Base-by-base conservation (phyloP, 495 filamentous ascomycete genomes). In the Annulohypoxylon bovei region DNA sequence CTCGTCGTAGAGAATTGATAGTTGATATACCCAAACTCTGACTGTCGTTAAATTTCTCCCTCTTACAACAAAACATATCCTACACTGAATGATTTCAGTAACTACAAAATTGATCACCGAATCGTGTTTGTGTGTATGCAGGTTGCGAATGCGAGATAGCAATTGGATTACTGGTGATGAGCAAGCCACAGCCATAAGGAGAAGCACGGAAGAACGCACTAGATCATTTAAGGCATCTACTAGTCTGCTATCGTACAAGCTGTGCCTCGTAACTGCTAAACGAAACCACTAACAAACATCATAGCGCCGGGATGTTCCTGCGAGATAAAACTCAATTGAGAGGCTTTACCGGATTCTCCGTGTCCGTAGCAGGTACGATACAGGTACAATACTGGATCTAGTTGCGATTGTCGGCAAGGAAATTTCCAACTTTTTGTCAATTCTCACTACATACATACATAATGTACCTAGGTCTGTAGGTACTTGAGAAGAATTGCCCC, bases 401-500 rank as follows among this genome's bases (percentile, higher is more conserved):
- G 40, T 50, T 25, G 32, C 50, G 63, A 66, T 66, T 66, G n/a
- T 28, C 65, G 37, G 53, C 53, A 56, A 16, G 32, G 54, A 61
- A 60, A 64, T 67, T 72, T 72, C 69, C 69, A 73, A 77, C 70
- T 75, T 68, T 75, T 71, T 64, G 44, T 59, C 61, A 35, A 69
- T 55, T 58, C 67, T 73, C 58, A 63, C 71, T 54, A 20, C 16
- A 7, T 42, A 42, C 8, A 16, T 42, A 42, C 39, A 35, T 35
- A 12, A 35, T 35, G 33, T 35, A 35, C 8, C 4, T 42, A 18
- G n/a, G n/a, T n/a, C 37, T 40, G 37, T 37, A 16, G 14, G 6
- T 18, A 57, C 32, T 53, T 49, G 42, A 20, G 16, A 44, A 12
- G 46, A 53, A 58, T 52, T 28, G 28, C 27, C 67, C 67, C 61